Conservation (phyloP, 2,329 filamentous ascomycete genomes). For the Akanthomyces muscarius region DNA sequence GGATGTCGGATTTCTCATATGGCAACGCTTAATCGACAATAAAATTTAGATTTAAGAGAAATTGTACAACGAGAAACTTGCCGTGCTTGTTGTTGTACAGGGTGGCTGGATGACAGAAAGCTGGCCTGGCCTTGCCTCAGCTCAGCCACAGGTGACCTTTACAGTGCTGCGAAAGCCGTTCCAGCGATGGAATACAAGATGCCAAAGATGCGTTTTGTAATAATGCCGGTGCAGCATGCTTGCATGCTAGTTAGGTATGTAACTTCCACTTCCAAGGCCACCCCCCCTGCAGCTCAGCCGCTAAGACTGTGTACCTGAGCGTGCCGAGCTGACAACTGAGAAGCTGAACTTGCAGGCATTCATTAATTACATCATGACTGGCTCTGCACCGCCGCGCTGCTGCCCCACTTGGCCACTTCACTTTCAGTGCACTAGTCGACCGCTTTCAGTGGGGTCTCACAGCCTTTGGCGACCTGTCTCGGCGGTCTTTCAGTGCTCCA, state of each 20-base stretch:
- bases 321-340: too few relatives aligned
- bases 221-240: too few relatives aligned
- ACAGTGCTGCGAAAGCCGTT: too few relatives aligned
- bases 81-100: background rate
- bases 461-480: background rate
- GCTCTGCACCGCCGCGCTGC: background rate
- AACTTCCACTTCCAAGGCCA: conserved; percentile 2
- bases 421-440: background rate
- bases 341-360: background rate
- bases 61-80: background rate
- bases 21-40: background rate
- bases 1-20: background rate
- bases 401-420: background rate
- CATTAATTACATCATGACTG: background rate
- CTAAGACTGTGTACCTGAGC: background rate
- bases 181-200: background rate
- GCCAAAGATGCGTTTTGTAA: too few relatives aligned
- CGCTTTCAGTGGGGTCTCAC: background rate
- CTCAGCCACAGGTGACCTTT: background rate
- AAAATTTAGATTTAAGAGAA: background rate
- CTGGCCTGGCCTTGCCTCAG: background rate
- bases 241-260: background rate
- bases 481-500: background rate
- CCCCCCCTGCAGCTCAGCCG: background rate
- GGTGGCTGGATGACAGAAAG: background rate